Evolutionary conservation across 2,329 filamentous ascomycete species (phyloP).

Genomic region (Fusarium xyrophilum): DNA sequence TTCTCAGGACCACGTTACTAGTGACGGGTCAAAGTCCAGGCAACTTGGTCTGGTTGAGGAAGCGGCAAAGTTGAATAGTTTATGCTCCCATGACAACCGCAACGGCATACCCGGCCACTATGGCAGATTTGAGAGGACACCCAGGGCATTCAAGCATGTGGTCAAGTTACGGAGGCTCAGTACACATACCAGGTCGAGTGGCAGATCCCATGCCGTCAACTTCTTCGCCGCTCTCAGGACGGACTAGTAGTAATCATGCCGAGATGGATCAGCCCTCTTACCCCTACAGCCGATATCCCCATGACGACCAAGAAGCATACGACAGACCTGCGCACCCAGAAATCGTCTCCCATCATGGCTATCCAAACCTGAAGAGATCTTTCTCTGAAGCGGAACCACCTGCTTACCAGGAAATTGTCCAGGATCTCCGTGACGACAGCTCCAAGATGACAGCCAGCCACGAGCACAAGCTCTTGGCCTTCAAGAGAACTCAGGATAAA

Average conservation of each 20-base stretch:
- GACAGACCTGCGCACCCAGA: constrained; percentile 59
- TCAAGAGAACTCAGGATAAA: constrained; percentile 65
- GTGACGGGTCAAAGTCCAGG: constrained; percentile 38
- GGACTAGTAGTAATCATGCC: constrained; percentile 58
- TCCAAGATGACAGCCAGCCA: constrained; percentile 65
- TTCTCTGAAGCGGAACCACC: constrained; percentile 63
- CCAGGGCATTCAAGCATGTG: constrained; percentile 64
- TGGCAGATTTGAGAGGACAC: constrained; percentile 69
- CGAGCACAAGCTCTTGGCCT: constrained; percentile 67
- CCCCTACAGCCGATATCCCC: constrained; percentile 61
- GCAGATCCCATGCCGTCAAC: constrained; percentile 57
- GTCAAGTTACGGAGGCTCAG: constrained; percentile 63
- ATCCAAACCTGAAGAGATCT: constrained; percentile 63
- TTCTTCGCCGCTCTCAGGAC: constrained; percentile 56
- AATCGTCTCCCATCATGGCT: constrained; percentile 59
- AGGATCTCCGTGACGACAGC: constrained; percentile 65
- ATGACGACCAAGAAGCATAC: constrained; percentile 62
- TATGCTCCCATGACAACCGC: constrained; percentile 68
- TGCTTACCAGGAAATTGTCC: constrained; percentile 66
- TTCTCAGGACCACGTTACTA: constrained; percentile 31
- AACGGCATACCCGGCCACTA: constrained; percentile 65
- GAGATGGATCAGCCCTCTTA: constrained; percentile 59
- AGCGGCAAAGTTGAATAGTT: constrained; percentile 42
- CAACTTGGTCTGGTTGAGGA: constrained; percentile 35
- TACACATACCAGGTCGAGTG: constrained; percentile 61